phyloP scores from a whole-genome alignment of 352 stramenopile genomes.

The Pythium dissimile region DNA sequence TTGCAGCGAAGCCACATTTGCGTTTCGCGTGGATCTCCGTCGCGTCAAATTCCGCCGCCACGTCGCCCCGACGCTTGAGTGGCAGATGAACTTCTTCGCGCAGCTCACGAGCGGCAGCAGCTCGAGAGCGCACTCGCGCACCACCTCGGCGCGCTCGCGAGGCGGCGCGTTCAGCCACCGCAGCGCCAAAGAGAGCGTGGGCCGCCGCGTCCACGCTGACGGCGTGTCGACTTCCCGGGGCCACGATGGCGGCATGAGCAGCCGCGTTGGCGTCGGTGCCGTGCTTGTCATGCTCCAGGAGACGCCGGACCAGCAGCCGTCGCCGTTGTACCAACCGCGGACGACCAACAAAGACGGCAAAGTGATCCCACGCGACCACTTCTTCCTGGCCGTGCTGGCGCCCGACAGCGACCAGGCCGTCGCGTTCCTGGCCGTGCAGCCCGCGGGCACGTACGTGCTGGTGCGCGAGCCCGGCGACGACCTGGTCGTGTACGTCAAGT shows the following conservation, averaged over 20 bases:
- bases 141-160: background rate
- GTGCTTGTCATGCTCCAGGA: slow-evolving; percentile 17
- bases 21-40: too few species aligned
- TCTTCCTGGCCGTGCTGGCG: slow-evolving; percentile 52
- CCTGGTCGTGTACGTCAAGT: slow-evolving; percentile 56
- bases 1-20: too few species aligned
- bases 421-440: slow-evolving; percentile 38
- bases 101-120: slow-evolving; percentile 8
- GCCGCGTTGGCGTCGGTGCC: slow-evolving; percentile 7
- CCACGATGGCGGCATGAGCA: background rate
- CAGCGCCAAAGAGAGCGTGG: slow-evolving; percentile 17
- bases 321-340: background rate
- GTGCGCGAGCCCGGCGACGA: slow-evolving; percentile 35
- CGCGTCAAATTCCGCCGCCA: too few species aligned
- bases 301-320: background rate
- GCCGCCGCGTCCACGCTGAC: slow-evolving; percentile 20
- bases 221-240: background rate
- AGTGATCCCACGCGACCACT: slow-evolving; percentile 5
- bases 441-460: slow-evolving; percentile 43
- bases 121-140: background rate
- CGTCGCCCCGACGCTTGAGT: too few species aligned
- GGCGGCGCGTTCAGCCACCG: slow-evolving; percentile 17
- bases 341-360: slow-evolving; percentile 6
- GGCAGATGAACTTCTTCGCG: slow-evolving; percentile 21
- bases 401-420: slow-evolving; percentile 36